Evolutionary conservation across 192 early-diverging fungal genomes (phyloP).

Genomic region (Podila minutissima): DNA sequence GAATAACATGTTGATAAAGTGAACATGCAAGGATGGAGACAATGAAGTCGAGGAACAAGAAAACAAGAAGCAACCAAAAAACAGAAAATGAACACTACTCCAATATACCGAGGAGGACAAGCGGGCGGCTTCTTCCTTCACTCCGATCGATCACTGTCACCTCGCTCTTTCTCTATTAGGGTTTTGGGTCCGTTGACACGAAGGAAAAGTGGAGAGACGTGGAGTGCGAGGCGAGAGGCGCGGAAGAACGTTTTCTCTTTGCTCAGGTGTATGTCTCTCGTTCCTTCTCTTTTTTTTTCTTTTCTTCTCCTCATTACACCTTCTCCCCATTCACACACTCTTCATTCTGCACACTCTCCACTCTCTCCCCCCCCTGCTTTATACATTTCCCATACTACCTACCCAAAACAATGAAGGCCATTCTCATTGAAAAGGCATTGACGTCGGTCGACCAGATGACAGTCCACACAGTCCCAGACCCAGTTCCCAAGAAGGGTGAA

Average conservation of each 20-base stretch:
- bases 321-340: neutral
- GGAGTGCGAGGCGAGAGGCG: neutral
- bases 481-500: slow-evolving; percentile 64
- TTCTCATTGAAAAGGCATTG: slow-evolving; percentile 67
- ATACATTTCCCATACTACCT: neutral
- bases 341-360: neutral
- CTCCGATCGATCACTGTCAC: too few species aligned
- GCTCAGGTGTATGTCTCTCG: neutral
- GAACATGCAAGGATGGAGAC: too few species aligned
- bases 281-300: neutral
- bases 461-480: slow-evolving; percentile 66
- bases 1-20: too few species aligned
- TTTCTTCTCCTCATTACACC: neutral
- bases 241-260: neutral
- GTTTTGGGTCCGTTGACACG: neutral
- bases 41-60: slow-evolving; percentile 5
- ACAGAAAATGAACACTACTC: neutral
- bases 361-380: neutral
- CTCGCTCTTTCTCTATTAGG: too few species aligned
- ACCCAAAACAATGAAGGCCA: slow-evolving; percentile 33
- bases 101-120: too few species aligned
- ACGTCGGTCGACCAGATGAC: slow-evolving; percentile 63
- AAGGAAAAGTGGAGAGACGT: neutral
- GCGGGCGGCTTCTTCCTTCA: too few species aligned
- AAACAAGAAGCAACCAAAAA: slow-evolving; percentile 10